Evolutionary conservation across 495 filamentous ascomycete species (phyloP), one percentile per base, ranked within the genome.

Genomic region (Aspergillus conjunctus): DNA sequence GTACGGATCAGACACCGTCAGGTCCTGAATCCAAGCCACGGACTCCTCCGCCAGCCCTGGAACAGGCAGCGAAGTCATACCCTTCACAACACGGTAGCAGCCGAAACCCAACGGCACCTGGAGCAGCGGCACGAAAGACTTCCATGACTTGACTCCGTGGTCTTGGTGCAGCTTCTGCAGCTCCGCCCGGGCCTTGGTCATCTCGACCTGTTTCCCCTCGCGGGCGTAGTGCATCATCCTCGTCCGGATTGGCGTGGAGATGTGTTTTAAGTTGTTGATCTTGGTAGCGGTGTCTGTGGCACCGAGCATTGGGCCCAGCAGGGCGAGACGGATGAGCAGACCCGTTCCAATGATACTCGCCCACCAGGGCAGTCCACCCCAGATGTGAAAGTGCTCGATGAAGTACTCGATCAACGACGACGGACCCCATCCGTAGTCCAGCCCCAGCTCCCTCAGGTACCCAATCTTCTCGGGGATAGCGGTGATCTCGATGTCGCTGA

Each of bases 341-440:
- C 89, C 85, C 0, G 87, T 79, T 7, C 82, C 66, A 12, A 85
- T 66, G 54, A 97, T 88, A 58, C 89, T 85, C 7, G 74, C 84
- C 86, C 91, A 91, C 94, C 93, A 97, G 1, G 91, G 89, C 53
- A 89, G 71, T 10, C 85, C 91, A 2, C 70, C 68, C 66, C 79
- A 87, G 56, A 97, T 73, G 74, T 97, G 90, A 51, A 94, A 67
- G 67, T 93, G 87, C 75, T 98, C 94, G 32, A 97, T 73, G 8
- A 86, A 4, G 75, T 76, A 90, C 78, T 97, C 79, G 55, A 94
- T 82, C 10, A 83, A 59, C 1, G 85, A 68, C 0, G 90, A 88
- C 3, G 87, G 81, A 21, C 94, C 93, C 79, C 78, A 92, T 66
- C 92, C 91, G 66, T 85, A 97, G 62, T 97, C 91, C 20, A 98